Conservation (phyloP, 257 asterid genomes). For the Nicotiana otophora region DNA sequence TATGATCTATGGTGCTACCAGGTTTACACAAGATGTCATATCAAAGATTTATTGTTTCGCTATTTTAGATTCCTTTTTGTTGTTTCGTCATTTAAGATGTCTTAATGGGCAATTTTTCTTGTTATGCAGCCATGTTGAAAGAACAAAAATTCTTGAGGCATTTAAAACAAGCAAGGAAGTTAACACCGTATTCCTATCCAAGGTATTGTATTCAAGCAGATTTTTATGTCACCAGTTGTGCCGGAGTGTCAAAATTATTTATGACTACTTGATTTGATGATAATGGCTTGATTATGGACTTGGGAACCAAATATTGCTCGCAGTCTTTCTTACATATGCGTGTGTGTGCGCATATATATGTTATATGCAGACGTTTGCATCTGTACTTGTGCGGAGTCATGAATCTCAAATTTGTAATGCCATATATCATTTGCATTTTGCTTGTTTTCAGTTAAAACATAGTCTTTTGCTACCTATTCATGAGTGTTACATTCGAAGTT, state of each 20-base stretch:
- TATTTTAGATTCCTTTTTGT: slow-evolving; percentile 6
- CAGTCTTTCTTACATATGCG: neutral
- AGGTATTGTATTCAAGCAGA: slow-evolving; percentile 42
- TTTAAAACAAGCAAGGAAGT: slow-evolving; percentile 87
- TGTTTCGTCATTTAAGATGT: neutral
- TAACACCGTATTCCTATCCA: slow-evolving; percentile 92
- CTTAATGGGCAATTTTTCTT: neutral
- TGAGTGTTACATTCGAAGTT: neutral
- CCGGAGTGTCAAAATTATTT: neutral
- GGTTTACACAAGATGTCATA: slow-evolving; percentile 36
- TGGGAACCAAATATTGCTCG: neutral
- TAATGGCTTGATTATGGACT: neutral
- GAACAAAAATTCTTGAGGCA: slow-evolving; percentile 95
- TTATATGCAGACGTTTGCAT: neutral
- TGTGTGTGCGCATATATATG: too few species aligned
- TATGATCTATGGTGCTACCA: slow-evolving; percentile 98
- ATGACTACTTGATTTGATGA: neutral
- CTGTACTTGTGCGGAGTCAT: neutral
- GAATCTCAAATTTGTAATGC: neutral
- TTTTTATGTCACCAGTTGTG: neutral
- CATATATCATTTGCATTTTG: neutral
- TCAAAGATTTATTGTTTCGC: slow-evolving; percentile 10
- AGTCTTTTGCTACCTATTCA: neutral
- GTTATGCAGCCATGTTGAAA: slow-evolving; percentile 78
- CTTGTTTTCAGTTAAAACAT: neutral